Percentiles rank a stretch among this genome's conserved stretches.
Evolutionary conservation across 2,329 filamentous ascomycete genomes (phyloP).

Genomic region (Pleurostoma richardsiae): DNA sequence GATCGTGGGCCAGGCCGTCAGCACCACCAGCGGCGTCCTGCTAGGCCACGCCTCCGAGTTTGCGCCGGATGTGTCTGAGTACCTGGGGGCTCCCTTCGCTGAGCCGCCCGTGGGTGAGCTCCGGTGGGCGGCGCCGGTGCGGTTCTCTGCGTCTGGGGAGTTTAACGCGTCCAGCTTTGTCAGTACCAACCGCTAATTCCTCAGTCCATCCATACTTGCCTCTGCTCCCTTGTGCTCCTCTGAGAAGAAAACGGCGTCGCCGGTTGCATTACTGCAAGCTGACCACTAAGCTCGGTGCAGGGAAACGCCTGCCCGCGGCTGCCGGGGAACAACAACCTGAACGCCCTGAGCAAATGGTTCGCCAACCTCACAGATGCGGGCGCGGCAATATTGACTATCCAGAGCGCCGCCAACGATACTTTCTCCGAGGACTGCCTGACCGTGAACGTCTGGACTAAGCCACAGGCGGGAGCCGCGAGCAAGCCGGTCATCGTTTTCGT

Average conservation of each 20-base stretch:
- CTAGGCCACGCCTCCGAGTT: not conserved
- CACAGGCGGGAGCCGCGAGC: constrained; percentile 19
- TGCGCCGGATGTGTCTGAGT: constrained; percentile 3
- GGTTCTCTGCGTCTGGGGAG: not conserved
- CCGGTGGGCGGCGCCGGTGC: constrained; percentile 1
- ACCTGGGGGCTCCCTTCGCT: constrained; percentile 4
- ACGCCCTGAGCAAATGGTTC: not conserved
- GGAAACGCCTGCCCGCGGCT: not conserved
- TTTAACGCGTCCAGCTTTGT: constrained; percentile 1
- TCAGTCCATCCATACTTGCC: too few relatives aligned
- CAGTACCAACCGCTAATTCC: not conserved
- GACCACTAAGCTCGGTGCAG: not conserved
- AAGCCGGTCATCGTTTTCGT: constrained; percentile 40
- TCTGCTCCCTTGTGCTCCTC: not conserved
- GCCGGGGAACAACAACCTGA: not conserved
- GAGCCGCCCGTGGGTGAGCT: constrained; percentile 1
- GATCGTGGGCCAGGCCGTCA: constrained; percentile 1
- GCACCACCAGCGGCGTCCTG: constrained; percentile 2
- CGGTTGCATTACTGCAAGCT: not conserved
- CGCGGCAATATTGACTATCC: not conserved
- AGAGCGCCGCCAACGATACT: not conserved
- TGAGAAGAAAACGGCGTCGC: not conserved
- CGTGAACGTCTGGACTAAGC: constrained; percentile 31
- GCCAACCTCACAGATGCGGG: not conserved
- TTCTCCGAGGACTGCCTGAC: constrained; percentile 28